Conservation (phyloP, 2,329 filamentous ascomycete genomes). For the Claviceps maximensis region DNA sequence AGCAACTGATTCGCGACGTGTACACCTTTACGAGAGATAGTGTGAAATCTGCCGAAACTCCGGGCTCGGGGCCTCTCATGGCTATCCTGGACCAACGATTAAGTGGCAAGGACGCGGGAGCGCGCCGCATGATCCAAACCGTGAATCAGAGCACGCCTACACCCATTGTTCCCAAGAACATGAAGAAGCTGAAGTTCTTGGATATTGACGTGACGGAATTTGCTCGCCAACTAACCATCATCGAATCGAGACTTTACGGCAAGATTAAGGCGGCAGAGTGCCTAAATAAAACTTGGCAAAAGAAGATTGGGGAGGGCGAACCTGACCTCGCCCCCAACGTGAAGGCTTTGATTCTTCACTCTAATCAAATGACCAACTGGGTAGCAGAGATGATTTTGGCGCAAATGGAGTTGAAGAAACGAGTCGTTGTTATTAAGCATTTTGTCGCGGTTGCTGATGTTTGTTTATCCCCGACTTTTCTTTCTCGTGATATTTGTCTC, state of each 20-base stretch:
- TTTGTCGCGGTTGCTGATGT: constrained; percentile 95
- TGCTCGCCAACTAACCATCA: constrained; percentile 92
- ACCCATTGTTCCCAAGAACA: constrained; percentile 93
- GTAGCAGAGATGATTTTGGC: constrained; percentile 97
- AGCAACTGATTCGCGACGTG: constrained; percentile 74
- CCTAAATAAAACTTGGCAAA: constrained; percentile 98
- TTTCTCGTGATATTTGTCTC: background rate
- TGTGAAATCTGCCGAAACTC: constrained; percentile 85
- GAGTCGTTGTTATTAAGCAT: constrained; percentile 95
- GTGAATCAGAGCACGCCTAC: constrained; percentile 69
- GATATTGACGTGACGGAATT: constrained; percentile 96
- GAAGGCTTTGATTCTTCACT: constrained; percentile 91
- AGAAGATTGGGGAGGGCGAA: constrained; percentile 72
- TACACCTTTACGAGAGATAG: constrained; percentile 85
- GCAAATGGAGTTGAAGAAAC: constrained; percentile 87
- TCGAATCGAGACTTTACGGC: constrained; percentile 85
- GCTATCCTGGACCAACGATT: constrained; percentile 79
- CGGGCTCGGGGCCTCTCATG: constrained; percentile 74
- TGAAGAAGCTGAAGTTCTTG: constrained; percentile 98
- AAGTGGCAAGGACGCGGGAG: constrained; percentile 73
- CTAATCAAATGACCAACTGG: constrained; percentile 98
- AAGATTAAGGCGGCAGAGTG: constrained; percentile 96
- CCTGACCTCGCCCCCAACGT: constrained; percentile 85
- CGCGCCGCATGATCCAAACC: constrained; percentile 77
- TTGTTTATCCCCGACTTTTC: constrained; percentile 25